Percentiles rank a stretch among this genome's conserved stretches.
Conservation (phyloP, 192 early-diverging fungal species). For the Podila clonocystis region DNA sequence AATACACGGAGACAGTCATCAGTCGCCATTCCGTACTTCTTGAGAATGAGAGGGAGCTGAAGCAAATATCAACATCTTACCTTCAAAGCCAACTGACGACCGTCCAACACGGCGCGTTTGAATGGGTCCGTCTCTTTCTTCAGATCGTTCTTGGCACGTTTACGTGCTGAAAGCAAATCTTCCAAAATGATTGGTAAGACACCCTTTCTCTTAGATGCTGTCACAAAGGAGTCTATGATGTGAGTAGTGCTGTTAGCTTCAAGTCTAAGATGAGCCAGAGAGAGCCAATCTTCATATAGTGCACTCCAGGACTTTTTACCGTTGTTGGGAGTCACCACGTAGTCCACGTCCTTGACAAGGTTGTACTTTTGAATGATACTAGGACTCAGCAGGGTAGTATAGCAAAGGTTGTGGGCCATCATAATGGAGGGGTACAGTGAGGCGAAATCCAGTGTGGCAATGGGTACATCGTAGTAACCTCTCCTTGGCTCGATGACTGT, state of each 20-base stretch:
- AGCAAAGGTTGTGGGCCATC: constrained; percentile 99
- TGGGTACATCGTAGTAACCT: constrained; percentile 95
- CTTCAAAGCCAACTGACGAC: constrained; percentile 95
- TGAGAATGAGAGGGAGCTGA: not conserved
- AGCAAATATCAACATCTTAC: constrained; percentile 22
- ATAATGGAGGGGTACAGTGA: constrained; percentile 99
- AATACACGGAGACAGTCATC: no score
- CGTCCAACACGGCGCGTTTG: constrained; percentile 93
- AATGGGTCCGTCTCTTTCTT: constrained; percentile 98
- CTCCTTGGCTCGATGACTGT: constrained; percentile 95
- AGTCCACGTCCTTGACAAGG: constrained; percentile 83
- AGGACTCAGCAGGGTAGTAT: constrained; percentile 83
- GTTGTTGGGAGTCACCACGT: constrained; percentile 88
- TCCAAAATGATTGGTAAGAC: constrained; percentile 89
- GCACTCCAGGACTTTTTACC: constrained; percentile 55
- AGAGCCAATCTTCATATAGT: no score
- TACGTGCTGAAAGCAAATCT: constrained; percentile 91
- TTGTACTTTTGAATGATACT: constrained; percentile 67
- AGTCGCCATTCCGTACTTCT: not conserved
- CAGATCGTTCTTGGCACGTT: constrained; percentile 91
- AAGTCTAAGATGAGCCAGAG: not conserved
- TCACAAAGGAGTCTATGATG: constrained; percentile 85
- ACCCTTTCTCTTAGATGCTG: constrained; percentile 75
- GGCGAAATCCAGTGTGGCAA: constrained; percentile 98
- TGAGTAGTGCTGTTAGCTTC: not conserved